phyloP scores from a whole-genome alignment of 2,329 filamentous ascomycete genomes.

The Amylocarpus encephaloides region DNA sequence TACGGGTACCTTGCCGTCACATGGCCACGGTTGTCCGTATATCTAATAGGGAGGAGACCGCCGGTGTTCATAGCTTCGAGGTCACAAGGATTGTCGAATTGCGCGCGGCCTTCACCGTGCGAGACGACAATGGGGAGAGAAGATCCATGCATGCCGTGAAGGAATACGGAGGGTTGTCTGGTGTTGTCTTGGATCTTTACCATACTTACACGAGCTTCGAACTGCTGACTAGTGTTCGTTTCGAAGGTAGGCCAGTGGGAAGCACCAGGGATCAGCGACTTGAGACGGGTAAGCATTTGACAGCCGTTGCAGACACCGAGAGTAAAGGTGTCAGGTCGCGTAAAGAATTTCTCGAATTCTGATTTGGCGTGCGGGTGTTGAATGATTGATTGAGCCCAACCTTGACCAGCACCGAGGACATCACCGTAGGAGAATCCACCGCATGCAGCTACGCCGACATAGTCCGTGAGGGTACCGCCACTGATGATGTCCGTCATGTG shows the following conservation, averaged over 20 bases:
- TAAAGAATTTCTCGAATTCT: conserved; percentile 82
- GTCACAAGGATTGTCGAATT: conserved; percentile 51
- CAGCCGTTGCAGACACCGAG: conserved; percentile 97
- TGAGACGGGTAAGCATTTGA: conserved; percentile 82
- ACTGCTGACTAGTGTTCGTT: conserved; percentile 78
- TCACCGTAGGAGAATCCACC: conserved; percentile 92
- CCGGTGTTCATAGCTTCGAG: conserved; percentile 52
- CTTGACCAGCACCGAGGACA: conserved; percentile 87
- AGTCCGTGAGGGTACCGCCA: conserved; percentile 72
- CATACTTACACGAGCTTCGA: conserved; percentile 84
- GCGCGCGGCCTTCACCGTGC: conserved; percentile 84
- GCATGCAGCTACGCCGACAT: conserved; percentile 86
- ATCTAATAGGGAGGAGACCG: conserved; percentile 71
- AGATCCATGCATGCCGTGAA: conserved; percentile 80
- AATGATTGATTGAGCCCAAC: conserved; percentile 91
- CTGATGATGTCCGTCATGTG: conserved; percentile 93
- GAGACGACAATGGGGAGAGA: conserved; percentile 80
- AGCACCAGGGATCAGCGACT: conserved; percentile 80
- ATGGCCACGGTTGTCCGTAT: conserved; percentile 73
- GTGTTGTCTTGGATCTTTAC: conserved; percentile 65
- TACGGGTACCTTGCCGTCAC: conserved; percentile 79
- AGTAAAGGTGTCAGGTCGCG: conserved; percentile 80
- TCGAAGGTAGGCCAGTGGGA: conserved; percentile 80
- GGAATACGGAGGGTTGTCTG: conserved; percentile 66
- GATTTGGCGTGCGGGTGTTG: conserved; percentile 64